Evolutionary conservation across 139 green algal species (phyloP), one percentile per base, ranked within the genome.

Genomic region (Chlorella sp.): DNA sequence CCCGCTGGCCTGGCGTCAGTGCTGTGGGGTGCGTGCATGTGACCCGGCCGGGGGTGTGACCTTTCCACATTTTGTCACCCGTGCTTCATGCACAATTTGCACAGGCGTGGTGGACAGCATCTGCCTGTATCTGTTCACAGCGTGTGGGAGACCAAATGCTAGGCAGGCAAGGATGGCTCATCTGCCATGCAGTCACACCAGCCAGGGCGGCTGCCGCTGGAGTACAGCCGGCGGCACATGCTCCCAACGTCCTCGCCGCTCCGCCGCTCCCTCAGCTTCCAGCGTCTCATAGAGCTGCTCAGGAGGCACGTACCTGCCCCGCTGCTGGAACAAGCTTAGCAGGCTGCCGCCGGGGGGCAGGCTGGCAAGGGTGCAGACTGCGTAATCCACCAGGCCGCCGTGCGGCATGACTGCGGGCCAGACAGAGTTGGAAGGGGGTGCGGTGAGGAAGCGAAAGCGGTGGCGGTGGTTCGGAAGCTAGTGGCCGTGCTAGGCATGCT

Each of bases 191-290:
- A n/a, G n/a, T 80, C 34, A 81, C 74, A 81, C 74, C 55, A 81
- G 56, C 74, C 74, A 81, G 28, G 51, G 74, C 74, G 74, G 74
- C 74, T 81, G 74, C 28, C 74, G 74, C 20, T 30, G 30, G 32
- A 34, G 51, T 32, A 81, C 55, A 20, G 23, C 21, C 5, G 32
- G 32, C 9, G 74, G 74, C 55, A 81, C 16, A 21, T 82, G 55
- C 26, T 25, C 36, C 76, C 76, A 82, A 12, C 76, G 76, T 32
- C 41, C 55, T 16, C 25, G 57, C 76, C 76, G 76, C 26, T 36
- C 60, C 75, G 38, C 56, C 25, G 75, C 17, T 11, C 57, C 75
- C 56, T 82, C 75, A 2, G 0, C 18, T 36, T n/a, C 75, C 57
- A 82, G 56, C 75, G 71, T 18, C 26, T 57, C 7, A 34, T 71